Conservation (phyloP, 2,329 filamentous ascomycete genomes). For the Ophiostoma pallidulum region DNA sequence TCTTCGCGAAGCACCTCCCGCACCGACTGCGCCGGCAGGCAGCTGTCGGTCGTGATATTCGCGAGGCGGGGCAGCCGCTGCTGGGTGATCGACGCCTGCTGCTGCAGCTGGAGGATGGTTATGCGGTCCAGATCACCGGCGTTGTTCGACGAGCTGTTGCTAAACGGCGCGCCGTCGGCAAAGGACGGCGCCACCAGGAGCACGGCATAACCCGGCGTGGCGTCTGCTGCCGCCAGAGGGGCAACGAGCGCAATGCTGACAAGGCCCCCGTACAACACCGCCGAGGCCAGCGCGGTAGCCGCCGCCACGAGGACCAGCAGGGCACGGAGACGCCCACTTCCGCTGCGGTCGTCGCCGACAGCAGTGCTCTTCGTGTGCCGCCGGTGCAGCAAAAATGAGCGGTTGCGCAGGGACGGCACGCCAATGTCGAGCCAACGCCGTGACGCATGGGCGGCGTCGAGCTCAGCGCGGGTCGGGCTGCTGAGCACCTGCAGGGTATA, state of each 20-base stretch:
- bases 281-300: background rate
- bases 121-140: slow-evolving; percentile 25
- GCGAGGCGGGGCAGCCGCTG: background rate
- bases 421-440: slow-evolving; percentile 45
- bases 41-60: background rate
- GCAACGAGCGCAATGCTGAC: slow-evolving; percentile 6
- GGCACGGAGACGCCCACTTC: slow-evolving; percentile 19
- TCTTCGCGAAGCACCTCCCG: background rate
- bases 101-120: slow-evolving; percentile 29
- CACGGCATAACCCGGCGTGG: slow-evolving; percentile 20
- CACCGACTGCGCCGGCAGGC: background rate
- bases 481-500: slow-evolving; percentile 45
- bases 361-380: slow-evolving; percentile 20
- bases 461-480: slow-evolving; percentile 42
- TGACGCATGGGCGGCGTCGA: slow-evolving; percentile 36
- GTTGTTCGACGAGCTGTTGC: slow-evolving; percentile 26
- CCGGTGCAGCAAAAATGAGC: slow-evolving; percentile 33
- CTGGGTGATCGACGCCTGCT: slow-evolving; percentile 19
- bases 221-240: background rate
- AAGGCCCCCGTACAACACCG: slow-evolving; percentile 18
- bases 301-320: slow-evolving; percentile 18
- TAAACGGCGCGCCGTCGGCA: slow-evolving; percentile 28
- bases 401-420: slow-evolving; percentile 42
- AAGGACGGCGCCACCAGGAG: slow-evolving; percentile 29
- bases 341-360: background rate